A percentile compares a stretch with the other conserved stretches of the same genome.
phyloP scores from a whole-genome alignment of 208 protist species.

The Crithidia thermophila region DNA sequence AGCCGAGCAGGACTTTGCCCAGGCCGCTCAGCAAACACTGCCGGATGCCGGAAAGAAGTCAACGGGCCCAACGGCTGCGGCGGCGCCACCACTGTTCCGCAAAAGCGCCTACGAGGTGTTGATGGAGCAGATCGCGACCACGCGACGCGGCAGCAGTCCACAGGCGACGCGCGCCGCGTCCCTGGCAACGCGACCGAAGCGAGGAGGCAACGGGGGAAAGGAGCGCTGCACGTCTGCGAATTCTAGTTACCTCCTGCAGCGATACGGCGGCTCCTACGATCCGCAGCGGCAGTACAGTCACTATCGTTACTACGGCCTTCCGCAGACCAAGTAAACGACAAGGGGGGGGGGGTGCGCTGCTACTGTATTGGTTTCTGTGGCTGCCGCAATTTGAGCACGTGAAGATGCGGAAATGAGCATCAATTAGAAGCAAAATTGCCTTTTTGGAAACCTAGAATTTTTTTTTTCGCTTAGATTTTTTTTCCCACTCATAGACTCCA shows the following conservation, averaged over 20 bases:
- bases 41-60: not conserved
- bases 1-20: conserved; percentile 41
- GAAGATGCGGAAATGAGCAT: no score
- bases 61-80: not conserved
- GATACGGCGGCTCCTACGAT: conserved; percentile 68
- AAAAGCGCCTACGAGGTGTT: conserved; percentile 55
- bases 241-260: conserved; percentile 65
- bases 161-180: conserved; percentile 9
- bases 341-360: no score
- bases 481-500: no score
- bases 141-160: conserved; percentile 4
- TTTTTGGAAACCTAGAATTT: no score
- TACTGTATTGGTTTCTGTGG: no score
- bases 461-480: no score
- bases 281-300: conserved; percentile 66
- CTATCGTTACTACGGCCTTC: conserved; percentile 67
- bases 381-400: no score
- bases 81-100: conserved; percentile 30
- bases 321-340: conserved; percentile 31
- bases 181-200: not conserved
- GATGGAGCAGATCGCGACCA: conserved; percentile 39
- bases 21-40: conserved; percentile 6
- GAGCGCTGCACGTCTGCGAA: conserved; percentile 19
- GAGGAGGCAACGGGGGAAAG: not conserved
- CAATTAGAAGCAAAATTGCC: no score